Percentiles rank a stretch among this genome's conserved stretches.
Conservation (phyloP, 495 filamentous ascomycete species). For the Saxophila tyrrhenica region DNA sequence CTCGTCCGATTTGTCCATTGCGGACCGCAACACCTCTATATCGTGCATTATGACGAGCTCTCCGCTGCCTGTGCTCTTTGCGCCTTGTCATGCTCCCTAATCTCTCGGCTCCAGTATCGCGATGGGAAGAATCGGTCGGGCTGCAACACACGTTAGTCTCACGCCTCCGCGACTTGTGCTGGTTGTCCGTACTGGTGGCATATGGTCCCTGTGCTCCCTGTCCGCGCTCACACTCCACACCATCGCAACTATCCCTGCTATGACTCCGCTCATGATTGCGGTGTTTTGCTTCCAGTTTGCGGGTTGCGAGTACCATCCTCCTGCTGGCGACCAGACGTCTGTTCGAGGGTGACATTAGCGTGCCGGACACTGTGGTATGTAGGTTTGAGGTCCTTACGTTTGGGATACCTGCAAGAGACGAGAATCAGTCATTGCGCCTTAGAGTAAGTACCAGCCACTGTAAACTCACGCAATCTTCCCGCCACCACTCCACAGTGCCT, state of each 20-base stretch:
- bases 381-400: slow-evolving; percentile 28
- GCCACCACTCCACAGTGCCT: slow-evolving; percentile 40
- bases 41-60: background rate
- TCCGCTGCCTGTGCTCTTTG: slow-evolving; percentile 38
- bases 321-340: slow-evolving; percentile 97
- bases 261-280: slow-evolving; percentile 60
- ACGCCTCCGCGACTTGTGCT: background rate
- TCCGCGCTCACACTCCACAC: slow-evolving; percentile 76
- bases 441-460: slow-evolving; percentile 18
- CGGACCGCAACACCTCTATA: background rate
- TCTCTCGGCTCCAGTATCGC: slow-evolving; percentile 90
- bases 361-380: no score
- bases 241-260: slow-evolving; percentile 62
- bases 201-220: slow-evolving; percentile 62
- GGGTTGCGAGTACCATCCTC: slow-evolving; percentile 94
- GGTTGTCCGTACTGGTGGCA: slow-evolving; percentile 51
- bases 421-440: background rate
- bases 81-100: slow-evolving; percentile 72
- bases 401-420: slow-evolving; percentile 7
- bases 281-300: slow-evolving; percentile 93
- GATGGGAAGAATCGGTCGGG: slow-evolving; percentile 83
- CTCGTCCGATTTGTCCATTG: background rate
- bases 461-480: slow-evolving; percentile 75
- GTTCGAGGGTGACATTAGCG: slow-evolving; percentile 58
- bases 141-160: slow-evolving; percentile 6